These are phyloP conservation scores for Pulveroboletus sp. DNA, from an alignment of 768 basidiomycete genomes.

Conservation along the genomic window DNA sequence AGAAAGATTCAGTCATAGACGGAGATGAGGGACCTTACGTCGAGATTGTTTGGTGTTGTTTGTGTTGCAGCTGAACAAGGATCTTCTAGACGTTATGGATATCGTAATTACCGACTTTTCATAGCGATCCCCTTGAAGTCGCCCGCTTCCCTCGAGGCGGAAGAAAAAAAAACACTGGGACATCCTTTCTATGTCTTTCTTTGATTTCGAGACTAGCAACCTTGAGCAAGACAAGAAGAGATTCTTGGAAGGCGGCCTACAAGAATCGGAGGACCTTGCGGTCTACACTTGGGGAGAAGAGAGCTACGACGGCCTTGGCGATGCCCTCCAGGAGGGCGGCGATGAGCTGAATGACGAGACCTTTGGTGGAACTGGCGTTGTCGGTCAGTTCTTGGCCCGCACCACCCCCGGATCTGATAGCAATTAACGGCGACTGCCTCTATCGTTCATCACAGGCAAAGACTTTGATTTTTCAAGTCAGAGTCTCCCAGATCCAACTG, in stretches of 20 bases:
- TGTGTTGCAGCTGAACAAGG: slow-evolving; percentile 13
- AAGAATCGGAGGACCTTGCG: slow-evolving; percentile 77
- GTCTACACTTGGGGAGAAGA: slow-evolving; percentile 94
- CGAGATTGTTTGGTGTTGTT: slow-evolving; percentile 25
- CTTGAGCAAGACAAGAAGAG: slow-evolving; percentile 63
- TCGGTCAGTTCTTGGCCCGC: slow-evolving; percentile 57
- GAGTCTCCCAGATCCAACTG: slow-evolving; percentile 27
- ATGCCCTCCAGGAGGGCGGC: slow-evolving; percentile 81
- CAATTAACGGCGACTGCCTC: slow-evolving; percentile 2
- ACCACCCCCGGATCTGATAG: slow-evolving; percentile 12
- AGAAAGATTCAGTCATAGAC: slow-evolving; percentile 7
- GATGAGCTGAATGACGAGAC: slow-evolving; percentile 98
- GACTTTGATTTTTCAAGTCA: slow-evolving; percentile 85
- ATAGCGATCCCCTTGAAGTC: slow-evolving; percentile 6
- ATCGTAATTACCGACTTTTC: slow-evolving; percentile 19
- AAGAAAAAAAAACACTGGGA: slow-evolving; percentile 15
- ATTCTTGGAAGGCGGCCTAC: slow-evolving; percentile 45
- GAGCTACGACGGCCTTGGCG: slow-evolving; percentile 85
- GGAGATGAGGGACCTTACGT: no score
- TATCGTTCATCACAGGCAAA: slow-evolving; percentile 52
- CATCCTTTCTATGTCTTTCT: slow-evolving; percentile 67
- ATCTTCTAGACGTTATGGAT: slow-evolving; percentile 3
- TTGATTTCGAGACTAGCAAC: slow-evolving; percentile 65
- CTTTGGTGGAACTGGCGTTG: slow-evolving; percentile 68
- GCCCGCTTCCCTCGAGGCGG: slow-evolving; percentile 16